Evolutionary conservation across 371 early-diverging fungal species (phyloP).

Genomic region (Apophysomyces trapeziformis): DNA sequence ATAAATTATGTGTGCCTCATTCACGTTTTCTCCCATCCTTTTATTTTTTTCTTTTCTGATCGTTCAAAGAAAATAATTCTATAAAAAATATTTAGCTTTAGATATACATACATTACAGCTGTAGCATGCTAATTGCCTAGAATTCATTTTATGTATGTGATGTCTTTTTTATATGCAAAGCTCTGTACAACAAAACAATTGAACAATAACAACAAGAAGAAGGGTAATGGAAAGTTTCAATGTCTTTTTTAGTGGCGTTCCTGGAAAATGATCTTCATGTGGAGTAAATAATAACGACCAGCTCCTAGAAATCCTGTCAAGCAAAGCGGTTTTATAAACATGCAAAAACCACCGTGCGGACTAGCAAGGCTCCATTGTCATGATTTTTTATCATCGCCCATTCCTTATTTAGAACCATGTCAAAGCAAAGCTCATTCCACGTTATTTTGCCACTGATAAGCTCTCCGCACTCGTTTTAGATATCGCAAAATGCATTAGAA

Average conservation of each 20-base stretch:
- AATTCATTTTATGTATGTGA: background rate
- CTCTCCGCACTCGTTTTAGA: conserved; percentile 4
- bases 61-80: too few species aligned
- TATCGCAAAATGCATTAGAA: background rate
- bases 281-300: background rate
- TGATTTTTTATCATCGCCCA: background rate
- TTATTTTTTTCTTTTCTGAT: background rate
- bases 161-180: background rate
- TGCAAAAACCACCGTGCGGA: background rate
- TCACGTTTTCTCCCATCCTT: background rate
- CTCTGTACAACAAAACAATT: too few species aligned
- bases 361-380: background rate
- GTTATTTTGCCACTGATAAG: conserved; percentile 8
- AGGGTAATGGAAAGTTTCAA: background rate
- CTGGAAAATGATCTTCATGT: background rate
- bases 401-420: conserved; percentile 5
- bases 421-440: conserved; percentile 2
- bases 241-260: background rate
- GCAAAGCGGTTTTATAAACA: background rate
- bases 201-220: background rate
- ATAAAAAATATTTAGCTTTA: too few species aligned
- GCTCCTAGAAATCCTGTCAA: conserved; percentile 4
- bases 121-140: too few species aligned
- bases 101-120: too few species aligned
- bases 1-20: background rate